phyloP scores from a whole-genome alignment of 495 filamentous ascomycete genomes.

The Penicillium coffeae region DNA sequence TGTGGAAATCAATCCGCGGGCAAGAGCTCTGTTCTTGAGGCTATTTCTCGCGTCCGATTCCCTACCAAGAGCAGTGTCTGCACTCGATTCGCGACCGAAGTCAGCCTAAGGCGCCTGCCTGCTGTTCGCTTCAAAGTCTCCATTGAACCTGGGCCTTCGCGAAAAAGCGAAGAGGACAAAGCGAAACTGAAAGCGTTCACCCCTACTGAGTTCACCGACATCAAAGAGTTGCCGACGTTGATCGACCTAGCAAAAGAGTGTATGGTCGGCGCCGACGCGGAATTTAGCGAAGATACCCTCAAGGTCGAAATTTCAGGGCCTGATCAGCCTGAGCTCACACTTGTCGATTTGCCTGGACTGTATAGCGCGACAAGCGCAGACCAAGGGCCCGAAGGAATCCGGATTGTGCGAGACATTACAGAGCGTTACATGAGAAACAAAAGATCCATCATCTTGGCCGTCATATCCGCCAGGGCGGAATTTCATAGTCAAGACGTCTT shows the following conservation, averaged over 20 bases:
- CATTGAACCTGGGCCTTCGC: constrained; percentile 37
- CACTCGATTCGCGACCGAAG: constrained; percentile 66
- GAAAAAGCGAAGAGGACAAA: constrained; percentile 9
- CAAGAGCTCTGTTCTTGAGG: constrained; percentile 73
- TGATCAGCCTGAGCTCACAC: constrained; percentile 54
- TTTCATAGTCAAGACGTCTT: constrained; percentile 46
- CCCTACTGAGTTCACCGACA: constrained; percentile 11
- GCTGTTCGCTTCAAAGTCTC: constrained; percentile 32
- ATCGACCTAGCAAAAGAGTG: constrained; percentile 44
- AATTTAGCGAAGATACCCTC: constrained; percentile 55
- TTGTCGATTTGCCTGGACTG: constrained; percentile 66
- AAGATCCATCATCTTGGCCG: constrained; percentile 60
- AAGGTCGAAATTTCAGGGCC: constrained; percentile 61
- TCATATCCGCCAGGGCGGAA: constrained; percentile 53
- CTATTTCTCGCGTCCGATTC: constrained; percentile 66
- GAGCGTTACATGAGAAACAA: constrained; percentile 55
- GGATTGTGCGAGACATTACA: constrained; percentile 49
- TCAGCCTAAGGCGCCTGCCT: constrained; percentile 43
- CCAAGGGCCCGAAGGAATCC: constrained; percentile 25
- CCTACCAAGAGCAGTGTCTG: constrained; percentile 61
- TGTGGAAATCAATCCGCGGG: constrained; percentile 69
- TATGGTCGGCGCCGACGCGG: constrained; percentile 39
- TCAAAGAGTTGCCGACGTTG: constrained; percentile 32
- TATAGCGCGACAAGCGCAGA: constrained; percentile 43
- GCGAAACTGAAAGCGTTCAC: constrained; percentile 10